These are phyloP conservation scores for Yueomyces sinensis DNA, from an alignment of 805 yeast genomes.

Conservation along the genomic window DNA sequence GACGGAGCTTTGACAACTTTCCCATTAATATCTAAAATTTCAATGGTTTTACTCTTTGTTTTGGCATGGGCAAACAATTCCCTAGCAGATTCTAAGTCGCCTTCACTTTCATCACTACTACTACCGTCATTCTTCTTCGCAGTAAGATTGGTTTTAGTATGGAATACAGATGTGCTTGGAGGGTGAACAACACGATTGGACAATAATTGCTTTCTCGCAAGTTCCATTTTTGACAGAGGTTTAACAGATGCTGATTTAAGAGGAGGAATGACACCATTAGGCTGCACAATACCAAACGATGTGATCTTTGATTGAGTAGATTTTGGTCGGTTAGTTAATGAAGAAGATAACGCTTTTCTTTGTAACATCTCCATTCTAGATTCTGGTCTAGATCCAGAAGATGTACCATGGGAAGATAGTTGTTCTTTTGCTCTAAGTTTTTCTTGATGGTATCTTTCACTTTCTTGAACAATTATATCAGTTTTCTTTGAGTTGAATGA, in stretches of 20 bases:
- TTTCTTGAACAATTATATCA: constrained; percentile 33
- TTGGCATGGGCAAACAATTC: constrained; percentile 25
- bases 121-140: constrained; percentile 12
- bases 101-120: constrained; percentile 29
- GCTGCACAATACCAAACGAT: constrained; percentile 26
- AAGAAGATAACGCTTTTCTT: constrained; percentile 20
- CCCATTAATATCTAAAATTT: constrained; percentile 32
- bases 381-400: constrained; percentile 8
- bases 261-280: constrained; percentile 11
- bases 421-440: constrained; percentile 22
- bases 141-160: constrained; percentile 22
- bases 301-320: constrained; percentile 26
- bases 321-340: constrained; percentile 18
- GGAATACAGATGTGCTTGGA: constrained; percentile 37
- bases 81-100: constrained; percentile 25
- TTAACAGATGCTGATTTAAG: constrained; percentile 13
- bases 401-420: constrained; percentile 1
- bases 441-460: constrained; percentile 26
- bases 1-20: constrained; percentile 24
- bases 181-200: constrained; percentile 29
- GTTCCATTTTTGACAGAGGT: constrained; percentile 27
- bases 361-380: constrained; percentile 22
- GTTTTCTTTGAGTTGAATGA: constrained; percentile 41
- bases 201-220: constrained; percentile 24
- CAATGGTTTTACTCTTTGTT: constrained; percentile 18